phyloP scores from a whole-genome alignment of 495 filamentous ascomycete genomes.

The Oidiodendron maius region DNA sequence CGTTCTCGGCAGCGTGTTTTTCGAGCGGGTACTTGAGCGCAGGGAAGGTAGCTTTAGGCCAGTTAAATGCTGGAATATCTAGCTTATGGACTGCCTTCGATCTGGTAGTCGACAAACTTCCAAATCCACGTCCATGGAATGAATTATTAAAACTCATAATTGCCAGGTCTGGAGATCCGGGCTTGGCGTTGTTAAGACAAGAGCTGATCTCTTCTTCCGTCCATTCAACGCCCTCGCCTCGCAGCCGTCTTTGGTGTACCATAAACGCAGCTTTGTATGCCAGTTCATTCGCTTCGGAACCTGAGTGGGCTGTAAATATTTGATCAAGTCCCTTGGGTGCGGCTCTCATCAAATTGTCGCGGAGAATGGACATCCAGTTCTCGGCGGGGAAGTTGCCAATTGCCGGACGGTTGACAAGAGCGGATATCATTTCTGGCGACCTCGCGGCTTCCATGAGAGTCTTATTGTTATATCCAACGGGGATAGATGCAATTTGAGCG shows the following conservation, averaged over 20 bases:
- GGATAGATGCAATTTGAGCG: slow-evolving; percentile 95
- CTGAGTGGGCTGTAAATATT: slow-evolving; percentile 94
- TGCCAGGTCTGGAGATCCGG: slow-evolving; percentile 76
- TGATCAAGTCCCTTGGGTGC: slow-evolving; percentile 90
- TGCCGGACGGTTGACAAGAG: slow-evolving; percentile 89
- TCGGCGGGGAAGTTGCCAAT: slow-evolving; percentile 92
- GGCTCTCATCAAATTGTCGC: slow-evolving; percentile 79
- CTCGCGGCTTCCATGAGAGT: slow-evolving; percentile 62
- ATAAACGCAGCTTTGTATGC: slow-evolving; percentile 99
- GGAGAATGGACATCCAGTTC: slow-evolving; percentile 81
- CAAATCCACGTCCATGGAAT: slow-evolving; percentile 96
- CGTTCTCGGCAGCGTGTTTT: slow-evolving; percentile 76
- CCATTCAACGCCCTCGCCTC: slow-evolving; percentile 84
- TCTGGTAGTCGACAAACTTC: slow-evolving; percentile 84
- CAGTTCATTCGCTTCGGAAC: slow-evolving; percentile 97
- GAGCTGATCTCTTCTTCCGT: slow-evolving; percentile 70
- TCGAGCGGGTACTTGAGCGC: slow-evolving; percentile 86
- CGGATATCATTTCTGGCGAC: slow-evolving; percentile 72
- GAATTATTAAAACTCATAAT: slow-evolving; percentile 90
- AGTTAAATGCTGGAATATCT: slow-evolving; percentile 97
- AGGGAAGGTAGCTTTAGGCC: slow-evolving; percentile 95
- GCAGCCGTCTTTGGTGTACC: slow-evolving; percentile 84
- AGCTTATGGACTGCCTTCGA: slow-evolving; percentile 98
- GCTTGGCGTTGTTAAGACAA: slow-evolving; percentile 79
- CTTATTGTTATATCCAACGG: slow-evolving; percentile 95